These are phyloP conservation scores for Penicillium expansum DNA, from an alignment of 2,329 filamentous ascomycete genomes.

Conservation along the genomic window DNA sequence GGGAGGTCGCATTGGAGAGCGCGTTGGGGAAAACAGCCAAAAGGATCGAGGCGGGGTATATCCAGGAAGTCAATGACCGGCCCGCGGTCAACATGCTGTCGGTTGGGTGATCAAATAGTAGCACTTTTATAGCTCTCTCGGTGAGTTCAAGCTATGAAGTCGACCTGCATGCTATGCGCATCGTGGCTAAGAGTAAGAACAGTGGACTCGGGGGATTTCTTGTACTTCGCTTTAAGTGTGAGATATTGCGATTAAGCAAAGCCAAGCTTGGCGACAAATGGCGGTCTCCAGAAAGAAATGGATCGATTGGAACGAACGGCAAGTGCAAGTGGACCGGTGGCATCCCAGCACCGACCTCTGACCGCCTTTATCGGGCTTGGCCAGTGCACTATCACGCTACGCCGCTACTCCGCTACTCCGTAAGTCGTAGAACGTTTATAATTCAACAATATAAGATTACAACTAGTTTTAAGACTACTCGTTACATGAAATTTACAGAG, in stretches of 20 bases:
- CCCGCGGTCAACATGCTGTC: conserved; percentile 15
- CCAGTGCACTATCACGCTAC: too few relatives aligned
- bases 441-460: too few relatives aligned
- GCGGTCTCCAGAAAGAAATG: conserved; percentile 5
- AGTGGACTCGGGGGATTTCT: conserved; percentile 6
- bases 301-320: conserved; percentile 4
- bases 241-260: not conserved
- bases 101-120: not conserved
- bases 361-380: conserved; percentile 15
- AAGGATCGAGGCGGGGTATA: conserved; percentile 8
- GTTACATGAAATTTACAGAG: not conserved
- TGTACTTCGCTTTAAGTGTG: not conserved
- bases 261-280: conserved; percentile 2
- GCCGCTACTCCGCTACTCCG: too few relatives aligned
- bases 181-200: conserved; percentile 12
- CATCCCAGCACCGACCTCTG: conserved; percentile 13
- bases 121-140: conserved; percentile 3
- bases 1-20: conserved; percentile 4
- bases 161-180: conserved; percentile 11
- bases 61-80: conserved; percentile 11
- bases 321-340: conserved; percentile 21
- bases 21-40: conserved; percentile 4
- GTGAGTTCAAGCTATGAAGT: conserved; percentile 5
- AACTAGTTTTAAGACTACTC: not conserved
- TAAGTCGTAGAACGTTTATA: too few relatives aligned